phyloP scores from a whole-genome alignment of 176 grass and related monocot species.

The Oryza glaberrima region DNA sequence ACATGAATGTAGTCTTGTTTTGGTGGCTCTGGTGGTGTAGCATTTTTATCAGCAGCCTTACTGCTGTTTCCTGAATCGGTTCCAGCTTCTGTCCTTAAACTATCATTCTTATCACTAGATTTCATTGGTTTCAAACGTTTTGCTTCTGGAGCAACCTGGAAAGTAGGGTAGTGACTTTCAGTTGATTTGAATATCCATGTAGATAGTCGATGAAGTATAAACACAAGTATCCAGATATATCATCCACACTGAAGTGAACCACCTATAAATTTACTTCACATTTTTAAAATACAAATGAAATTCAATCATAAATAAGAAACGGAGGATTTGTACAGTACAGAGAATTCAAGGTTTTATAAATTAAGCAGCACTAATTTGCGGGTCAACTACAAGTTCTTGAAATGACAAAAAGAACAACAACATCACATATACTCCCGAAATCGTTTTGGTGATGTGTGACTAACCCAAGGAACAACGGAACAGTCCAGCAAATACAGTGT shows the following conservation, averaged over 20 bases:
- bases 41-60: conserved; percentile 59
- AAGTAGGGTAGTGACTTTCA: background rate
- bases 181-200: background rate
- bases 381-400: background rate
- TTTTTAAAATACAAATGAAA: conserved; percentile 1
- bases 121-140: conserved; percentile 54
- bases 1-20: conserved; percentile 90
- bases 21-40: conserved; percentile 44
- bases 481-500: background rate
- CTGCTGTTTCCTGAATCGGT: conserved; percentile 46
- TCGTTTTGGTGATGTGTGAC: background rate
- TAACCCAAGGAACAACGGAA: background rate
- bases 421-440: background rate
- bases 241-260: conserved; percentile 14
- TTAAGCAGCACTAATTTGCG: background rate
- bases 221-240: conserved; percentile 2
- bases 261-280: background rate
- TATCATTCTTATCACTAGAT: conserved; percentile 51
- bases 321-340: background rate
- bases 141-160: conserved; percentile 59
- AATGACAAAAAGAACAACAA: background rate
- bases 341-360: background rate
- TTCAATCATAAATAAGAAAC: background rate
- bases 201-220: background rate
- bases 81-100: conserved; percentile 52